Conservation (phyloP, 768 basidiomycete genomes). For the Hericium coralloides region DNA sequence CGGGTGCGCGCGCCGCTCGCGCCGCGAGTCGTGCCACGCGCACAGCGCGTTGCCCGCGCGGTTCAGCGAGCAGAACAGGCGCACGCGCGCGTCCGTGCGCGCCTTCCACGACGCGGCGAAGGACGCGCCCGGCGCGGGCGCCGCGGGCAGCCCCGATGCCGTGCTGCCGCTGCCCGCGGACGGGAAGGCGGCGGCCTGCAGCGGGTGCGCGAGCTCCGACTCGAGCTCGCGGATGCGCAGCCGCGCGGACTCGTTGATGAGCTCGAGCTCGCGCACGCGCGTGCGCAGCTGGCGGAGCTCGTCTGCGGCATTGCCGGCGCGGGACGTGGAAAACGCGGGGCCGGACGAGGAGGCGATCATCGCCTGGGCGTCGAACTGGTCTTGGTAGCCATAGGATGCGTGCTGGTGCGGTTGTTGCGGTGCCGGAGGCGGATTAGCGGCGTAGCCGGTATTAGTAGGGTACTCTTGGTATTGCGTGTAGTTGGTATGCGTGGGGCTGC, state of each 20-base stretch:
- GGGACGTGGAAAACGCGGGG: constrained; percentile 13
- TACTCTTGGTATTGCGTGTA: constrained; percentile 15
- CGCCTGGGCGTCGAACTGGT: constrained; percentile 11
- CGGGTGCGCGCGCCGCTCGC: constrained; percentile 69
- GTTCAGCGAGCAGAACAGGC: constrained; percentile 72
- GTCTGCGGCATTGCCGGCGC: constrained; percentile 20
- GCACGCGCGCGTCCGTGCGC: constrained; percentile 65
- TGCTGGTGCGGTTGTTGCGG: constrained; percentile 9
- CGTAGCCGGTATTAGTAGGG: constrained; percentile 9
- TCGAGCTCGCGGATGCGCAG: constrained; percentile 41
- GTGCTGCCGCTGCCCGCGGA: constrained; percentile 5
- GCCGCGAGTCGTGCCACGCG: constrained; percentile 84
- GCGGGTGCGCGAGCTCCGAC: constrained; percentile 30
- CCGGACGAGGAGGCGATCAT: constrained; percentile 14
- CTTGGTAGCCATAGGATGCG: constrained; percentile 9
- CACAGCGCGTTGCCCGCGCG: constrained; percentile 84
- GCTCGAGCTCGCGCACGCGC: constrained; percentile 55
- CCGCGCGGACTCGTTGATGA: constrained; percentile 42
- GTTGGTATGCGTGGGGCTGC: constrained; percentile 6
- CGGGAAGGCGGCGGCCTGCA: constrained; percentile 12
- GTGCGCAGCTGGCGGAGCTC: constrained; percentile 50
- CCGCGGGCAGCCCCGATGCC: constrained; percentile 20
- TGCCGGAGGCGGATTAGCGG: constrained; percentile 10
- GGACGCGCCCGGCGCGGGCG: constrained; percentile 29
- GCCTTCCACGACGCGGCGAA: constrained; percentile 61